Percentiles rank a stretch among this genome's conserved stretches.
Evolutionary conservation across 345 rosid species (phyloP).

Genomic region (Arabis alpina): DNA sequence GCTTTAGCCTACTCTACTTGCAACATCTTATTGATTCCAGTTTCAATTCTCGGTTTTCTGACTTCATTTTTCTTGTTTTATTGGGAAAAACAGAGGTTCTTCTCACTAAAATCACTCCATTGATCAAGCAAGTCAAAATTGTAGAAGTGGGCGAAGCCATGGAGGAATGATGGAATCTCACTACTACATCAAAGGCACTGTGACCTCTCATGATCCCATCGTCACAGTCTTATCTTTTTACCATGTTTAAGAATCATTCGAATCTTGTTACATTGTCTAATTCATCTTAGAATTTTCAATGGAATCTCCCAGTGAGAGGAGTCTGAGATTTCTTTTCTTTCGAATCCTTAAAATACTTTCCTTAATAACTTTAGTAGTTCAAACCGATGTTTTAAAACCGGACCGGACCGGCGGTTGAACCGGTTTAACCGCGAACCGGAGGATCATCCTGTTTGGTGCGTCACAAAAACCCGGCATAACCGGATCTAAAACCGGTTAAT

Average conservation of each 20-base stretch:
- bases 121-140: conserved; percentile 58
- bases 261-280: conserved; percentile 12
- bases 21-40: not conserved
- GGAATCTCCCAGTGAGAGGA: conserved; percentile 18
- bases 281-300: conserved; percentile 1
- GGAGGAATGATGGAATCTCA: conserved; percentile 60
- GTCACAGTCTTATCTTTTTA: conserved; percentile 1
- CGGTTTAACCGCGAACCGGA: no score
- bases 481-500: no score
- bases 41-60: conserved; percentile 1
- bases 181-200: no score
- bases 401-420: no score
- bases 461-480: no score
- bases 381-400: no score
- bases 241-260: conserved; percentile 30
- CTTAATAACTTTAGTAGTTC: not conserved
- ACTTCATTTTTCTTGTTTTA: conserved; percentile 1
- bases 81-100: conserved; percentile 59
- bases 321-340: not conserved
- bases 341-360: not conserved
- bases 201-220: no score
- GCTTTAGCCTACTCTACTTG: conserved; percentile 6
- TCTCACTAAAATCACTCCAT: conserved; percentile 62
- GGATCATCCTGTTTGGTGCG: no score
- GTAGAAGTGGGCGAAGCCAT: conserved; percentile 66